phyloP scores from a whole-genome alignment of 2,329 filamentous ascomycete species.

The Aspergillus pseudoterreus region DNA sequence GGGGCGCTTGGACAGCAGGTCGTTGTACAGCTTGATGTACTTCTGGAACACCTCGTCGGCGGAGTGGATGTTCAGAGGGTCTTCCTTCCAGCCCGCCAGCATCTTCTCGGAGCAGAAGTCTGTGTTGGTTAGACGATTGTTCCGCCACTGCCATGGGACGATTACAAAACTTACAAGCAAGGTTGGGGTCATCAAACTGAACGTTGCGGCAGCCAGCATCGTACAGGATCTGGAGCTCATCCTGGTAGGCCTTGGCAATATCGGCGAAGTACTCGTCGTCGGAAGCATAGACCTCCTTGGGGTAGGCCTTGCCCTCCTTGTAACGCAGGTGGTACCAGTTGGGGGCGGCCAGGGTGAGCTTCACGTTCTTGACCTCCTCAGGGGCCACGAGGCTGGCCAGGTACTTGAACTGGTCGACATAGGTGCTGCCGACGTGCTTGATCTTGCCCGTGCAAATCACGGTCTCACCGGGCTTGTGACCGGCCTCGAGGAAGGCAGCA shows the following conservation, averaged over 20 bases:
- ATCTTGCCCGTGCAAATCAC: slow-evolving; percentile 58
- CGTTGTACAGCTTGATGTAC: slow-evolving; percentile 75
- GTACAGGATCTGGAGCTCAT: slow-evolving; percentile 60
- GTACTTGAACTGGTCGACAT: slow-evolving; percentile 57
- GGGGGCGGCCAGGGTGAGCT: slow-evolving; percentile 65
- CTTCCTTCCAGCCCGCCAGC: slow-evolving; percentile 65
- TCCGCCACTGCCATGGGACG: slow-evolving; percentile 17
- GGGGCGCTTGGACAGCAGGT: slow-evolving; percentile 61
- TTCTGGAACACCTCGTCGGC: slow-evolving; percentile 69
- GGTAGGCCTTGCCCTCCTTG: slow-evolving; percentile 54
- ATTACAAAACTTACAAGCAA: slow-evolving; percentile 54
- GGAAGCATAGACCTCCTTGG: slow-evolving; percentile 53
- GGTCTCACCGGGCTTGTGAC: slow-evolving; percentile 54
- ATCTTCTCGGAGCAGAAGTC: slow-evolving; percentile 73
- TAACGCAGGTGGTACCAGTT: slow-evolving; percentile 68
- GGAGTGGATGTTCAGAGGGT: slow-evolving; percentile 63
- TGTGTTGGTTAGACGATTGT: slow-evolving; percentile 26
- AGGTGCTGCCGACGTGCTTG: slow-evolving; percentile 54
- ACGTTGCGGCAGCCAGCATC: slow-evolving; percentile 61
- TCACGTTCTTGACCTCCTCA: slow-evolving; percentile 61
- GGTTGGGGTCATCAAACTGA: slow-evolving; percentile 65
- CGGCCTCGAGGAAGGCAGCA: slow-evolving; percentile 58
- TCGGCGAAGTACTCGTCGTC: slow-evolving; percentile 63
- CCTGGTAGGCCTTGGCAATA: slow-evolving; percentile 63
- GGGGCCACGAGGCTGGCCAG: slow-evolving; percentile 58